Evolutionary conservation across 768 basidiomycete species (phyloP), one percentile per base, ranked within the genome.

Genomic region (Hericium alpestre): DNA sequence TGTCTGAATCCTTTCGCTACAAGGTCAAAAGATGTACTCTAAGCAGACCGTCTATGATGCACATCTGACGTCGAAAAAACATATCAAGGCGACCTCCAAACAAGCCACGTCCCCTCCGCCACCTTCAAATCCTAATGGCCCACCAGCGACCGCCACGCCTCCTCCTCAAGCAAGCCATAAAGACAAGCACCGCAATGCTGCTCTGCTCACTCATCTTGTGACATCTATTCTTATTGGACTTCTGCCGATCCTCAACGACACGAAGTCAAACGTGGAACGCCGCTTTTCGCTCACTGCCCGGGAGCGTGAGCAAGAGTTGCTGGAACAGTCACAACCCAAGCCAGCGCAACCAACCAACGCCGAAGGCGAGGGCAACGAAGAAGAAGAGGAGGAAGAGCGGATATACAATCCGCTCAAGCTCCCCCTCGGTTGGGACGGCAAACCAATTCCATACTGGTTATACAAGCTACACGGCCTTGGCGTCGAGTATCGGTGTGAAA

Each of bases 41-140:
- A 99, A 97, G 70, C 91, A 97, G 70, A 97, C 96, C 0, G 96
- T 99, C 9, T 99, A 93, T 68, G 90, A 96, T 60, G 93, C 93
- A 2, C 96, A 98, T 68, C 71, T 98, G 53, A 92, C 84, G 2
- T 95, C 93, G 20, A 97, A 94, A 75, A 98, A 93, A 69, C 96
- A 99, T 65, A 73, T 90, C 65, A 99, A 97, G 73, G 90, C 92
- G 8, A 77, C 81, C n/a, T 80, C 84, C 8, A 90, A 84, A 62
- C 84, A 87, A 65, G 84, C 80, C 3, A 61, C 66, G 20, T 60
- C 68, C 65, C 62, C 75, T 72, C 61, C 74, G 70, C 62, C 77
- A 16, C 73, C 80, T 4, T 64, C 77, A 5, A 81, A 86, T 56
- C 79, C 84, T 10, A 86, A 86, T 65, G 84, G 84, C 20, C 69